Base-by-base conservation (phyloP, 345 rosid species). In the Camelina neglecta region DNA sequence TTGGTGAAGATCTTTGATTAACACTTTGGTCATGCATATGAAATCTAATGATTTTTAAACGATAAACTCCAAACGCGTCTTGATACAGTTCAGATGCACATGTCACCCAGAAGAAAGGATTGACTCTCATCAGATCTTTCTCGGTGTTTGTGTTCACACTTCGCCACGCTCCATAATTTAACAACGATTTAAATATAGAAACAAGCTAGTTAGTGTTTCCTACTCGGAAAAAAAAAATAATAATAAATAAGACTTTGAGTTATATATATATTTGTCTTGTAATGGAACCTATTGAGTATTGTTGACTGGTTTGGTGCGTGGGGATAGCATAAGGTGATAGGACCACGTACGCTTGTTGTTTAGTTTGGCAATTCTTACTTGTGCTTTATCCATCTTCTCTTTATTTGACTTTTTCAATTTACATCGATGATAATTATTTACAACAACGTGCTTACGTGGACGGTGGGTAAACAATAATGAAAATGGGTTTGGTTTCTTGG, bases 61-160 rank as follows among this genome's bases (percentile, higher is more conserved):
- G 26, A 49, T 31, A 41, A 67, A 74, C 1, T 26, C 53, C 41
- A 75, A 68, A 75, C 79, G 79, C 79, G 74, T 75, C 74, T 75
- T 31, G 41, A 68, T 53, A 55, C 69, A 68, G 56, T 60, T 75
- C 74, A 69, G 36, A 60, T 42, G 57, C 79, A 75, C 49, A 75
- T 68, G 79, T 75, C 79, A 75, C 69, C 48, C 61, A 59, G 61
- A 67, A 26, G 54, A 75, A 67, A 26, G 54, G 67, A 58, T 75
- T 75, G 73, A 75, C 73, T 49, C 67, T 59, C 74, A 61, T 59
- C 74, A 61, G 63, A 75, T 75, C 64, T 75, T 61, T 50, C 69
- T 68, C 4, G 39, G 31, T 33, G 29, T 55, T 20, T 60, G 58
- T 68, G 79, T 75, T 69, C 69, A 75, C 79, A 69, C 74, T 69